Conservation (phyloP, 805 yeast species). For the Candida fluviatilis region DNA sequence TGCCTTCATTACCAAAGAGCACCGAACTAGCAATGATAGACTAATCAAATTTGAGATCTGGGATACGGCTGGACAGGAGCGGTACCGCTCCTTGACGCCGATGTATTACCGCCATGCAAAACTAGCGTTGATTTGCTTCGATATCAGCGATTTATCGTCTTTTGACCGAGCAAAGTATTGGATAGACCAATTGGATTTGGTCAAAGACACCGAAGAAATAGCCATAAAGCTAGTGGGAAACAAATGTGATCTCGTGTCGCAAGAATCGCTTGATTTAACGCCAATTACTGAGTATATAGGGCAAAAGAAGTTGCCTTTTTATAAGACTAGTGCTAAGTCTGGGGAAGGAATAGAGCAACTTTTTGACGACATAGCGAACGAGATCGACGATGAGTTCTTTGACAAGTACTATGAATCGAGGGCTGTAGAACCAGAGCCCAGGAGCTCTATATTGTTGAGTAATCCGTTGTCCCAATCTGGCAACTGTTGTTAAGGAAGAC, state of each 20-base stretch:
- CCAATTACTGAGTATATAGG: background rate
- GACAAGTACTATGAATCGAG: constrained; percentile 13
- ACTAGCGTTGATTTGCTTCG: constrained; percentile 81
- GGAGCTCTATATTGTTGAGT: constrained; percentile 5
- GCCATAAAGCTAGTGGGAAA: constrained; percentile 67
- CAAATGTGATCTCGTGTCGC: constrained; percentile 60
- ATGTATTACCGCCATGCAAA: constrained; percentile 76
- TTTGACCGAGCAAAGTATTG: constrained; percentile 79
- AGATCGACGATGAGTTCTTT: constrained; percentile 28
- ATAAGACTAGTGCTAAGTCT: constrained; percentile 64
- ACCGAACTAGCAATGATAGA: constrained; percentile 27
- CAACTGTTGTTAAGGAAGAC: constrained; percentile 9
- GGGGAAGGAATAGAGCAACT: constrained; percentile 54
- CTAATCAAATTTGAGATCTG: constrained; percentile 68
- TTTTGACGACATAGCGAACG: constrained; percentile 28
- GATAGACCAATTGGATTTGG: constrained; percentile 68
- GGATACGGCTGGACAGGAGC: constrained; percentile 87
- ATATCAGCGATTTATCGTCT: constrained; percentile 50
- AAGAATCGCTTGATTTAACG: constrained; percentile 6
- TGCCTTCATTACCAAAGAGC: constrained; percentile 81
- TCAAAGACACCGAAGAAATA: constrained; percentile 21
- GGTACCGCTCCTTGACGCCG: constrained; percentile 74
- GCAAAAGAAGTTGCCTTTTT: constrained; percentile 8
- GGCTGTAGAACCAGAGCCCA: background rate
- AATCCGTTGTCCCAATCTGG: constrained; percentile 5